Evolutionary conservation across 2,329 filamentous ascomycete genomes (phyloP), one percentile per base, ranked within the genome.

Genomic region (Ramularia endophylla): DNA sequence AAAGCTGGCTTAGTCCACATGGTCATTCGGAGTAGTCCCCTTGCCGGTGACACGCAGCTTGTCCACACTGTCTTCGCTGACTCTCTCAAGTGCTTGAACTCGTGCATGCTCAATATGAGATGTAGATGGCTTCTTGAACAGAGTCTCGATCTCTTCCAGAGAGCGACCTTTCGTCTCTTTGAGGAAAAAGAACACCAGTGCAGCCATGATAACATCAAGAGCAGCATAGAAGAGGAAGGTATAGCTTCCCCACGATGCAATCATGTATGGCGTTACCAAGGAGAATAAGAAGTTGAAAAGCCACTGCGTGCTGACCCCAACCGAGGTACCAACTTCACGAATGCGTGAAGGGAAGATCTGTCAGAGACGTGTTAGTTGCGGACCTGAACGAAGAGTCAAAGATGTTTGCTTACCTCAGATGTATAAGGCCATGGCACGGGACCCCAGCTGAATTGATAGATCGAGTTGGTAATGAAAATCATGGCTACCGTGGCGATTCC

Each of bases 381-480:
- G 8, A 2, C 17, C 17, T 68, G 70, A 72, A 22, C 66, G 62
- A 3, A 71, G 61, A 1, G 68, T 68, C 9, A 9, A 19, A 15
- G 34, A 7, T 17, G 2, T 15, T 18, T 36, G 28, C 47, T 34
- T 13, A 53, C 52, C 48, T 56, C 54, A 1, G 66, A 65, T 46
- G 69, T 64, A 51, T 74, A 76, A 1, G 73, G 63, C 72, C 73
- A 77, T 12, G 70, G 48, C 11, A 52, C 32, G 1, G 72, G 72
- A 1, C 73, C 73, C 72, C 72, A 77, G 0, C 65, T 70, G 28
- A 72, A 68, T 25, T 72, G 71, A 51, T 74, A 77, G 3, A 65
- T 67, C 51, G 75, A 67, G 27, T 77, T 72, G 36, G 72, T 72
- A 8, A 78, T 58, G 53, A 77, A 78, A 35, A 78, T 77, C 22